A percentile compares a stretch with the other conserved stretches of the same genome.
These are phyloP conservation scores for Otatea glauca DNA, from an alignment of 176 grass and related monocot genomes.

Conservation along the genomic window DNA sequence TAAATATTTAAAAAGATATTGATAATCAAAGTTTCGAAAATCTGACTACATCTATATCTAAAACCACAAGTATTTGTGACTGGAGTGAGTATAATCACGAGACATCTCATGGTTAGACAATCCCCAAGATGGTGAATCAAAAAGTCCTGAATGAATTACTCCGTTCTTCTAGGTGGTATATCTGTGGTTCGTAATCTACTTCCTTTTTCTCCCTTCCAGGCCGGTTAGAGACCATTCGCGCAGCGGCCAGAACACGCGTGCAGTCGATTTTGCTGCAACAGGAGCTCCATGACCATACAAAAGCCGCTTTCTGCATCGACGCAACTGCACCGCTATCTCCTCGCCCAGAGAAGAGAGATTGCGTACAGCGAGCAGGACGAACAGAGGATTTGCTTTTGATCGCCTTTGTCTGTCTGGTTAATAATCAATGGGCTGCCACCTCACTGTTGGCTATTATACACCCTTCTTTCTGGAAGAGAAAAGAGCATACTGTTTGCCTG, in stretches of 20 bases:
- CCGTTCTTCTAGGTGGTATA: too few species aligned
- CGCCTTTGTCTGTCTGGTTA: conserved; percentile 34
- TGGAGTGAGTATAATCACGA: too few species aligned
- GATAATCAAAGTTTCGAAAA: too few species aligned
- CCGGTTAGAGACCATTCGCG: conserved; percentile 31
- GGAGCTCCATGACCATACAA: conserved; percentile 19
- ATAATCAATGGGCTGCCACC: not conserved
- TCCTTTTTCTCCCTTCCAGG: not conserved
- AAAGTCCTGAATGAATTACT: too few species aligned
- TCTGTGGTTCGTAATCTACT: too few species aligned
- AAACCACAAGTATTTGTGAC: too few species aligned
- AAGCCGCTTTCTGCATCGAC: conserved; percentile 20
- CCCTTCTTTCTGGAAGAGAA: conserved; percentile 5
- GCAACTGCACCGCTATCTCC: not conserved
- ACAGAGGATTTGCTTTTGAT: not conserved
- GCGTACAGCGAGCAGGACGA: not conserved
- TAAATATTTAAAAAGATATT: too few species aligned
- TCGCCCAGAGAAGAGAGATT: not conserved
- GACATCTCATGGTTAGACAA: too few species aligned
- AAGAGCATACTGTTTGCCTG: not conserved
- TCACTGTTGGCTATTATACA: not conserved
- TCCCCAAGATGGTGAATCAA: too few species aligned
- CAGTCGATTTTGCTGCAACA: not conserved
- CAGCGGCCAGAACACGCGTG: conserved; percentile 46
- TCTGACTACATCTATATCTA: too few species aligned